These are phyloP conservation scores for Rhodotorula taiwanensis DNA, from an alignment of 768 basidiomycete species.

Conservation along the genomic window DNA sequence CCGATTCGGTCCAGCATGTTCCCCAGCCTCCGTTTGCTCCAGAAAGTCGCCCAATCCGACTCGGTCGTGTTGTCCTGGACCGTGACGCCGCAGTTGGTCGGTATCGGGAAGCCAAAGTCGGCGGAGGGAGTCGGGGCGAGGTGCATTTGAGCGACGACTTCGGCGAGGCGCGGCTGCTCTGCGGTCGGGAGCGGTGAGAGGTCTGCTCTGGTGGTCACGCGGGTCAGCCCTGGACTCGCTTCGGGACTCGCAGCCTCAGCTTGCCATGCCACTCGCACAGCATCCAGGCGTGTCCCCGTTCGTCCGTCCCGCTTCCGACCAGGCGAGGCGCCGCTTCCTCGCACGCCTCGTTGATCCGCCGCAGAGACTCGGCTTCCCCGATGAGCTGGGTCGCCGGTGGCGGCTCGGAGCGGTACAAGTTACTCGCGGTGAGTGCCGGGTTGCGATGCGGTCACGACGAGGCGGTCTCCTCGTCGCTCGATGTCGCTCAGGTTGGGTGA, in stretches of 20 bases:
- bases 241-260: not conserved
- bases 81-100: constrained; percentile 10
- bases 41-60: constrained; percentile 3
- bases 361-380: constrained; percentile 6
- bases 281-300: constrained; percentile 2
- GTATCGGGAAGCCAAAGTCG: constrained; percentile 2
- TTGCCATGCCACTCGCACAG: constrained; percentile 18
- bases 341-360: constrained; percentile 6
- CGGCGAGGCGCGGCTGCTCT: constrained; percentile 2
- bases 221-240: not conserved
- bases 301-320: constrained; percentile 15
- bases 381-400: constrained; percentile 5
- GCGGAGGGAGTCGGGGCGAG: not conserved
- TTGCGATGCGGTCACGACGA: no score
- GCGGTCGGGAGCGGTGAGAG: not conserved
- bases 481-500: no score
- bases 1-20: constrained; percentile 6
- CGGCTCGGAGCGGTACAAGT: not conserved
- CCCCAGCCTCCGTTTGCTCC: not conserved
- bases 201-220: not conserved
- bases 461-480: no score
- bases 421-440: not conserved
- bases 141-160: constrained; percentile 8
- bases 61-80: constrained; percentile 8
- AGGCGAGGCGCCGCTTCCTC: not conserved